Conservation (phyloP, 2,329 filamentous ascomycete genomes). For the Monosporascus cannonballus region DNA sequence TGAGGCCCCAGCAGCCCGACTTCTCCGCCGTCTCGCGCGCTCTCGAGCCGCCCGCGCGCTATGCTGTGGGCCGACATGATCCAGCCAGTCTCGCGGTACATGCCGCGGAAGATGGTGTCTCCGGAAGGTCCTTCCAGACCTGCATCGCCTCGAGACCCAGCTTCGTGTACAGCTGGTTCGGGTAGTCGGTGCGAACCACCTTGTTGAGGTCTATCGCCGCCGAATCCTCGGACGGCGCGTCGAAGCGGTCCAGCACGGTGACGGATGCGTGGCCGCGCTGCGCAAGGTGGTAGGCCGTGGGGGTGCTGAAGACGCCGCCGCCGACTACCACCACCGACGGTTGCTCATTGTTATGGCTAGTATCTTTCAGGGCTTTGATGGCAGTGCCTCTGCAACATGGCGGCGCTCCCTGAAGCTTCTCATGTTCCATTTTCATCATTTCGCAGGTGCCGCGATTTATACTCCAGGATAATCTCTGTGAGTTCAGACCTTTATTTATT, state of each 20-base stretch:
- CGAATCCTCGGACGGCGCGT: constrained; percentile 17
- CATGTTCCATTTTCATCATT: no score
- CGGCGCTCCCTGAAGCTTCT: no score
- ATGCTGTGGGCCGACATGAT: constrained; percentile 18
- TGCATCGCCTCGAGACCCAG: constrained; percentile 24
- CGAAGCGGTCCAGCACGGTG: constrained; percentile 21
- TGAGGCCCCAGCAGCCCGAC: constrained; percentile 15
- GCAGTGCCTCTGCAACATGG: no score
- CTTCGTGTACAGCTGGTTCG: constrained; percentile 22
- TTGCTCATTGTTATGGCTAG: constrained; percentile 1
- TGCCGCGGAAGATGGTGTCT: constrained; percentile 20
- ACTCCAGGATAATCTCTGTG: background rate
- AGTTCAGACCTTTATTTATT: background rate
- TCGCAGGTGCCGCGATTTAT: background rate
- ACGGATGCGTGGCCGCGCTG: constrained; percentile 15
- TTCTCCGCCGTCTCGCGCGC: constrained; percentile 16
- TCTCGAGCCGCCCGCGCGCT: constrained; percentile 24
- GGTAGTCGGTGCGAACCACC: constrained; percentile 32
- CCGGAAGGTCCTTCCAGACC: constrained; percentile 18
- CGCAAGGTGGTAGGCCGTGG: constrained; percentile 27
- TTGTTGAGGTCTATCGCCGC: constrained; percentile 31
- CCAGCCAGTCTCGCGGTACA: constrained; percentile 28
- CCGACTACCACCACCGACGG: constrained; percentile 25
- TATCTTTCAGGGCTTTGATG: no score
- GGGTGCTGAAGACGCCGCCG: constrained; percentile 28